phyloP scores from a whole-genome alignment of 306 rosid species.

The Vachellia collinsii region DNA sequence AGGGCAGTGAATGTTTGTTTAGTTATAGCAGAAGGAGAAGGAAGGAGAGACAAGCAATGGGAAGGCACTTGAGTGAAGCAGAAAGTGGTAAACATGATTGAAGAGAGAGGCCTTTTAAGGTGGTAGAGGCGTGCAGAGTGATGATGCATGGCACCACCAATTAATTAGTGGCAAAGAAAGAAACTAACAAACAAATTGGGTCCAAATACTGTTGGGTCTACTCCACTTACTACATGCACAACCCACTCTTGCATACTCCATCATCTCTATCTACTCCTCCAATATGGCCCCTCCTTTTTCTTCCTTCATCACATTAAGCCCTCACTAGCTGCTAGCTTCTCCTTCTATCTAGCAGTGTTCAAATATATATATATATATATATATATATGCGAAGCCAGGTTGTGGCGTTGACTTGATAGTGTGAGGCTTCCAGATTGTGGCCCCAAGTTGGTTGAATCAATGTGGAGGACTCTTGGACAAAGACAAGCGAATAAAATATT shows the following conservation, averaged over 20 bases:
- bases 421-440: neutral
- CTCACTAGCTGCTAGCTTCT: neutral
- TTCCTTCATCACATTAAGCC: conserved; percentile 2
- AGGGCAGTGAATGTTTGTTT: neutral
- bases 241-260: conserved; percentile 3
- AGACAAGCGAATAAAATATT: neutral
- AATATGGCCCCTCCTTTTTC: neutral
- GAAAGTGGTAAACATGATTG: conserved; percentile 10
- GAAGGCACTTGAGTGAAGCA: neutral
- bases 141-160: conserved; percentile 1
- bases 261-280: neutral
- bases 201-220: neutral
- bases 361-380: too few relatives aligned
- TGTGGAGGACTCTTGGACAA: neutral
- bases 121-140: neutral
- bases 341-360: neutral
- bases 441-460: neutral
- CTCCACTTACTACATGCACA: conserved; percentile 14
- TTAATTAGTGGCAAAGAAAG: neutral
- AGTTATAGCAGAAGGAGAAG: neutral
- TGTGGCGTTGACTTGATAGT: neutral
- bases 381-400: neutral
- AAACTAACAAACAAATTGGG: neutral
- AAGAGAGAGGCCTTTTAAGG: neutral
- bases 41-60: neutral